phyloP scores from a whole-genome alignment of 148 eudicot genomes.

The Chenopodium berlandieri region DNA sequence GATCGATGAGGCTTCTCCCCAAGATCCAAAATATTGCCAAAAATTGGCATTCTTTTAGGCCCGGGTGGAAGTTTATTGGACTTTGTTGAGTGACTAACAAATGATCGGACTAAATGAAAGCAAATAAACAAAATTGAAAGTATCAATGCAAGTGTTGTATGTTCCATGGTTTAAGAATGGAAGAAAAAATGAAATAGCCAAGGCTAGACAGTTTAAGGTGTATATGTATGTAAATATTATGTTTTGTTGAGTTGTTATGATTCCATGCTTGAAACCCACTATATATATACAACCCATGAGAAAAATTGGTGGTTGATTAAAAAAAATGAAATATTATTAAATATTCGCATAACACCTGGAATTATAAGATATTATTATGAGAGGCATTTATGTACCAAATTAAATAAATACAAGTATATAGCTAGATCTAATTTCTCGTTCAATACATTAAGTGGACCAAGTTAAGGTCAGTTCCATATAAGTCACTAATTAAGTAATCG shows the following conservation, averaged over 20 bases:
- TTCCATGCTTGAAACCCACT: neutral
- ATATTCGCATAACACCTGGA: no score
- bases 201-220: neutral
- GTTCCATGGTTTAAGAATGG: slow-evolving; percentile 8
- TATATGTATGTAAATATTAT: no score
- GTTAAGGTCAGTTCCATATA: no score
- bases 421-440: no score
- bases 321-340: no score
- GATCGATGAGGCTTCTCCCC: slow-evolving; percentile 51
- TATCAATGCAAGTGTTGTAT: slow-evolving; percentile 16
- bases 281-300: neutral
- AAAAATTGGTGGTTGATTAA: no score
- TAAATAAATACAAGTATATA: no score
- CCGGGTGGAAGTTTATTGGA: slow-evolving; percentile 37
- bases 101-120: slow-evolving; percentile 1
- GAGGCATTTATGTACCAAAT: no score
- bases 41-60: slow-evolving; percentile 41
- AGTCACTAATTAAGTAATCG: no score
- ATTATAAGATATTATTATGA: no score
- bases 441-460: no score
- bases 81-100: neutral
- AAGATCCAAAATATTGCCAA: slow-evolving; percentile 48
- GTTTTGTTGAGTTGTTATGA: neutral
- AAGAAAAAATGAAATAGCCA: neutral
- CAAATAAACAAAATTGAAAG: slow-evolving; percentile 23